Percentiles rank a stretch among this genome's conserved stretches.
phyloP scores from a whole-genome alignment of 768 basidiomycete species.

The Wakefieldia striispora region DNA sequence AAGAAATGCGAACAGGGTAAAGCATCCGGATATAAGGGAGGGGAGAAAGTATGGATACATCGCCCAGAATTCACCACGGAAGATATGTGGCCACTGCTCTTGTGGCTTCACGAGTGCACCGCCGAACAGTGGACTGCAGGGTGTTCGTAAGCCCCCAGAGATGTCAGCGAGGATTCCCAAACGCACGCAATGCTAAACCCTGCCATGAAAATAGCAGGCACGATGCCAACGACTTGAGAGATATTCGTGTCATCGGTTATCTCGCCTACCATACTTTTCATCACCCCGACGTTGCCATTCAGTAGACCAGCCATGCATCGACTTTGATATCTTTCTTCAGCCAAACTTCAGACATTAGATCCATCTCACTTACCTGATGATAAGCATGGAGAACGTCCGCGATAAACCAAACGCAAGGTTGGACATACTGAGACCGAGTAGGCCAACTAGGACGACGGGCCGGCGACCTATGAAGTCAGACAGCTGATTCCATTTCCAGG shows the following conservation, averaged over 20 bases:
- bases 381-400: constrained; percentile 49
- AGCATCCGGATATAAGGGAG: constrained; percentile 19
- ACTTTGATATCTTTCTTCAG: constrained; percentile 16
- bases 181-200: constrained; percentile 32
- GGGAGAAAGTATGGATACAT: constrained; percentile 38
- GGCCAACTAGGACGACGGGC: constrained; percentile 55
- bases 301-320: constrained; percentile 36
- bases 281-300: constrained; percentile 49
- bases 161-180: neutral
- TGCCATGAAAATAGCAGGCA: constrained; percentile 27
- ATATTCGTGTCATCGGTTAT: constrained; percentile 43
- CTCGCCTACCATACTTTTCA: constrained; percentile 70
- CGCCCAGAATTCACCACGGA: constrained; percentile 27
- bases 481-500: constrained; percentile 61
- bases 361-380: constrained; percentile 44
- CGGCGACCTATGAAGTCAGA: constrained; percentile 62
- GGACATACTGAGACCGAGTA: constrained; percentile 50
- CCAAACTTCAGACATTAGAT: neutral
- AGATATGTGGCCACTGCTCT: no score
- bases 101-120: constrained; percentile 41
- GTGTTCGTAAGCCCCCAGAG: neutral
- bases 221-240: constrained; percentile 34
- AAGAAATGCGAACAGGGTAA: constrained; percentile 12
- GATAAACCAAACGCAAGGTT: constrained; percentile 65
- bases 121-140: constrained; percentile 52